These are phyloP conservation scores for Volvox carteri DNA, from an alignment of 163 green algal species.

Conservation along the genomic window DNA sequence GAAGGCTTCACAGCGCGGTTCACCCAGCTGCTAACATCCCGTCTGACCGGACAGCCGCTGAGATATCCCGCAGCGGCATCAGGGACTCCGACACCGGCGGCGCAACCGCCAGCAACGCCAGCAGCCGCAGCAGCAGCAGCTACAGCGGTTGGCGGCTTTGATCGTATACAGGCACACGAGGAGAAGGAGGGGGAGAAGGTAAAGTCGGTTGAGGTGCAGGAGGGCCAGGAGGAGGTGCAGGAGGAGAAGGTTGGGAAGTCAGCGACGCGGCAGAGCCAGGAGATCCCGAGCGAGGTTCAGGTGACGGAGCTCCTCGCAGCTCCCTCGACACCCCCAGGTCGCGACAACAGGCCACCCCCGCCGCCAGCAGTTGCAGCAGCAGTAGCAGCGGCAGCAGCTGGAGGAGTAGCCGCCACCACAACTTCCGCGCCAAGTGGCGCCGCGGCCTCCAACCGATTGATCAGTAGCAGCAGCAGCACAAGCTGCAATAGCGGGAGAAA, in stretches of 20 bases:
- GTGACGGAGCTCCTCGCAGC: neutral
- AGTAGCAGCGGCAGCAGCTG: neutral
- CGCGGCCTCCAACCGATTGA: no score
- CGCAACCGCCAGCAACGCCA: neutral
- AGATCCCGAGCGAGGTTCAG: neutral
- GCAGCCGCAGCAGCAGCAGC: neutral
- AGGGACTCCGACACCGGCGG: no score
- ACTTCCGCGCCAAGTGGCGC: no score
- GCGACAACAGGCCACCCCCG: neutral
- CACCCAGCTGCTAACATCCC: neutral
- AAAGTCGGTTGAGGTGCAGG: no score
- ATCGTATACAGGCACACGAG: no score
- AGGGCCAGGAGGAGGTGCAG: neutral
- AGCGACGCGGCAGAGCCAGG: neutral
- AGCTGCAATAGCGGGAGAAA: neutral
- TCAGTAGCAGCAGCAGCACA: constrained; percentile 8
- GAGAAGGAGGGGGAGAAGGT: no score
- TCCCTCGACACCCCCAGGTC: neutral
- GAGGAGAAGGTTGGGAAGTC: neutral
- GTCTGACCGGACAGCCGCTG: neutral
- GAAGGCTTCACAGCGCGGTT: constrained; percentile 14
- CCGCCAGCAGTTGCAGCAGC: neutral
- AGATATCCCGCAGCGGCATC: no score
- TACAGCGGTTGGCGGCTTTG: no score
- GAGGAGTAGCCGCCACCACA: neutral